Evolutionary conservation across 164 flowering plant species (phyloP).

Genomic region (Chloranthus sessilifolius): DNA sequence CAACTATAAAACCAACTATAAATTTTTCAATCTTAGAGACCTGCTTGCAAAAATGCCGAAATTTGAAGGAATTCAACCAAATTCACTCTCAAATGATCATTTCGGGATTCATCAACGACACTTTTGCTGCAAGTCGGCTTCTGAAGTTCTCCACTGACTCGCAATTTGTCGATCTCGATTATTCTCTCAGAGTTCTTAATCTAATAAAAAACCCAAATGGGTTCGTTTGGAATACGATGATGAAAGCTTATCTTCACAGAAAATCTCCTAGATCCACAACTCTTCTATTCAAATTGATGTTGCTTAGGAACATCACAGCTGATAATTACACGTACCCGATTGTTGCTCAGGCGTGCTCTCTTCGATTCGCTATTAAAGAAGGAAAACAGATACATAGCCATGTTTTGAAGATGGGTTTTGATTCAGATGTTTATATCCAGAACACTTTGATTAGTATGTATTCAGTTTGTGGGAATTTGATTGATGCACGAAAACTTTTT

Average conservation of each 20-base stretch:
- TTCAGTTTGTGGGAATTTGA: conserved; percentile 26
- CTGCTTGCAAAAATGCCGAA: conserved; percentile 25
- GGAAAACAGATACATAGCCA: conserved; percentile 36
- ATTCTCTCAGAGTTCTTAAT: conserved; percentile 23
- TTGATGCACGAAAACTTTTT: conserved; percentile 28
- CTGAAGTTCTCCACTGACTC: conserved; percentile 26
- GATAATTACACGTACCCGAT: conserved; percentile 36
- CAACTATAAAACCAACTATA: conserved; percentile 13
- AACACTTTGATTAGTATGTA: conserved; percentile 38
- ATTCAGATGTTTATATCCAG: conserved; percentile 28
- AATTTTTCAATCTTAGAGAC: conserved; percentile 26
- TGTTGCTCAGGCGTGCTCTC: conserved; percentile 24
- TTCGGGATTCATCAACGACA: conserved; percentile 32
- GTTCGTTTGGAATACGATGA: conserved; percentile 38
- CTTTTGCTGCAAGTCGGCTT: conserved; percentile 37
- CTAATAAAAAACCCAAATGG: conserved; percentile 28
- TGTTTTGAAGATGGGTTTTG: conserved; percentile 36
- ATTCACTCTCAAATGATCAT: conserved; percentile 33
- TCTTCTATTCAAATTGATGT: conserved; percentile 27
- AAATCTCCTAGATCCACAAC: conserved; percentile 10
- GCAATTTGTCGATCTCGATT: conserved; percentile 17
- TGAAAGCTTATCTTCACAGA: conserved; percentile 24
- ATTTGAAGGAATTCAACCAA: conserved; percentile 25
- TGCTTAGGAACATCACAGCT: conserved; percentile 14
- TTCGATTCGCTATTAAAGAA: conserved; percentile 16